Conservation (phyloP, 441 rosid genomes). For the Jatropha podagrica region DNA sequence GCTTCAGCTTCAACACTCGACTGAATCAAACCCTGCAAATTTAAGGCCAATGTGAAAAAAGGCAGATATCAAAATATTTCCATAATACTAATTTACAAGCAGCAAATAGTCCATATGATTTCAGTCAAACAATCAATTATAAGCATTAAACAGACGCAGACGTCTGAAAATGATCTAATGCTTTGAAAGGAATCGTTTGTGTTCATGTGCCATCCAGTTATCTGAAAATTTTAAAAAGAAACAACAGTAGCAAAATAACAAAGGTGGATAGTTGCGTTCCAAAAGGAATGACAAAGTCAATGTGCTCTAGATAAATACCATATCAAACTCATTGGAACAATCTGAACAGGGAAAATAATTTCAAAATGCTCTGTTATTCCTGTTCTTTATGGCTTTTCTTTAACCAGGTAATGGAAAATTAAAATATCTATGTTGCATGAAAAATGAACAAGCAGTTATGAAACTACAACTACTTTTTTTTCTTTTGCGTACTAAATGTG, state of each 20-base stretch:
- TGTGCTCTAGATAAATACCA: neutral
- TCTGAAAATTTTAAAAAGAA: no score
- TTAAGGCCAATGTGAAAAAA: neutral
- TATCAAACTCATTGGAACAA: neutral
- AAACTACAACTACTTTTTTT: neutral
- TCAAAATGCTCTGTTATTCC: neutral
- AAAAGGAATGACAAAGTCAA: neutral
- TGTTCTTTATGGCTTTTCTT: neutral
- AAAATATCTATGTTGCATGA: neutral
- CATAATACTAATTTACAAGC: neutral
- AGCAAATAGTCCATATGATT: neutral
- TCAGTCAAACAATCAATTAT: neutral
- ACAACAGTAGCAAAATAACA: neutral
- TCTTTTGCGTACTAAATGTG: neutral
- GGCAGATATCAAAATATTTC: neutral
- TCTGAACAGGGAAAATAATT: neutral
- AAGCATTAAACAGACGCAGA: neutral
- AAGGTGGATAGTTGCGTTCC: neutral
- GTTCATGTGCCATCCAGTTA: neutral
- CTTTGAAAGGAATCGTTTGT: neutral
- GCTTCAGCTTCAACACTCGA: conserved; percentile 37
- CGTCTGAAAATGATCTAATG: neutral
- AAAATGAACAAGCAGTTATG: neutral
- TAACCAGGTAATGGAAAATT: neutral
- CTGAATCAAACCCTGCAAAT: conserved; percentile 38